Evolutionary conservation across 139 green algal genomes (phyloP), one percentile per base, ranked within the genome.

Genomic region (Micromonas pusilla): DNA sequence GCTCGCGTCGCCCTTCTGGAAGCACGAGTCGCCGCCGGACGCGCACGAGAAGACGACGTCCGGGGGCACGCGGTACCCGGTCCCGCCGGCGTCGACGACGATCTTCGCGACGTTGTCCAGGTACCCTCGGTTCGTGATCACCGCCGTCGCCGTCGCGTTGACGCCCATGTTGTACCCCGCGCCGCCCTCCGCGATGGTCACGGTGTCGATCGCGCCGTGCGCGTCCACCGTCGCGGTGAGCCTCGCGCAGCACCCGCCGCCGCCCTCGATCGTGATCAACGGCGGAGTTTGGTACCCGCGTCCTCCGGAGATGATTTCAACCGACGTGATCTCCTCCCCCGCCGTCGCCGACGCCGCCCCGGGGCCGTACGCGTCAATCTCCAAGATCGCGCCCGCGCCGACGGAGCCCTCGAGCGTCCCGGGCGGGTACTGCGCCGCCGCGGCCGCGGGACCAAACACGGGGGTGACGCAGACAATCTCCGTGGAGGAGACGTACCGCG

Each of bases 401-500:
- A 34, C 19, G 16, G n/a, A 65, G 21, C 19, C 37, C 70, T 13
- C 19, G 13, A 16, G n/a, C 36, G 5, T 64, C 25, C n/a, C 31
- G 19, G 39, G 2, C 5, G 53, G 54, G 57, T 72, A 79, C 36
- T 79, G 73, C 26, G 5, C 31, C 30, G 62, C 9, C 54, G 4
- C 3, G 28, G 73, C 32, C 4, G 73, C 73, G 16, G 73, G 73
- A 13, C 73, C 73, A 26, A 65, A 79, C 2, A 37, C 33, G 19
- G 73, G 73, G 26, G 73, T 72, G 3, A 72, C 38, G 73, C 73
- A 79, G 34, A 70, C n/a, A 60, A 79, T 79, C 57, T 79, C 73
- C 21, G 73, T 79, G 21, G 31, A 45, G 13, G 73, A 79, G 9
- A 79, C 57, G 54, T 70, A 79, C 3, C 73, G 54, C 53, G 72